phyloP scores from a whole-genome alignment of 1,284 basidiomycete genomes.

The Megacollybia platyphylla region DNA sequence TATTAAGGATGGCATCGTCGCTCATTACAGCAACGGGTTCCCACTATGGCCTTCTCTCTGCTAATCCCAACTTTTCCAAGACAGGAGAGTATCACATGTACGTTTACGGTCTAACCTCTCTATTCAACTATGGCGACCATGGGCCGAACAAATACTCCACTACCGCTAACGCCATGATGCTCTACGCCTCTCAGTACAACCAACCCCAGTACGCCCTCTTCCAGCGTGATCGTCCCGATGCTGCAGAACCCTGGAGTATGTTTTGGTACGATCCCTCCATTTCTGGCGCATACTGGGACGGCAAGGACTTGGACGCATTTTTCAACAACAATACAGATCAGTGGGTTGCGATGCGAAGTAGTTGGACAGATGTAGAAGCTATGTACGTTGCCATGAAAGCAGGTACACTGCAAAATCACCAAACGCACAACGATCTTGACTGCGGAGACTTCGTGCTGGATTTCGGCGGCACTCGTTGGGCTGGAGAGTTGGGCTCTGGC shows the following conservation, averaged over 20 bases:
- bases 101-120: slow-evolving; percentile 72
- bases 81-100: slow-evolving; percentile 92
- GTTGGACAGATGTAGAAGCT: slow-evolving; percentile 83
- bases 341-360: slow-evolving; percentile 87
- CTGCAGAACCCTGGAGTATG: slow-evolving; percentile 89
- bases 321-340: slow-evolving; percentile 62
- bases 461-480: slow-evolving; percentile 90
- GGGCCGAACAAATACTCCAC: slow-evolving; percentile 92
- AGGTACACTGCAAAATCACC: slow-evolving; percentile 64
- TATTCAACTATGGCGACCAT: slow-evolving; percentile 89
- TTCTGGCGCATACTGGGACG: slow-evolving; percentile 90
- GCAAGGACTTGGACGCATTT: slow-evolving; percentile 69
- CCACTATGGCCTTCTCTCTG: slow-evolving; percentile 60
- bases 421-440: slow-evolving; percentile 92
- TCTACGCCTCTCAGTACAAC: slow-evolving; percentile 62
- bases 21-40: slow-evolving; percentile 81
- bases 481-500: slow-evolving; percentile 86
- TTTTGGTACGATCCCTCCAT: slow-evolving; percentile 92
- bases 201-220: slow-evolving; percentile 71
- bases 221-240: slow-evolving; percentile 88
- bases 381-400: slow-evolving; percentile 85
- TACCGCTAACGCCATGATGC: slow-evolving; percentile 66
- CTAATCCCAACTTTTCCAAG: slow-evolving; percentile 59
- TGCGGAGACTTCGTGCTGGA: slow-evolving; percentile 92
- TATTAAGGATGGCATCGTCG: slow-evolving; percentile 23